Conservation (phyloP, 768 basidiomycete genomes). For the Cystofilobasidium capitatum region DNA sequence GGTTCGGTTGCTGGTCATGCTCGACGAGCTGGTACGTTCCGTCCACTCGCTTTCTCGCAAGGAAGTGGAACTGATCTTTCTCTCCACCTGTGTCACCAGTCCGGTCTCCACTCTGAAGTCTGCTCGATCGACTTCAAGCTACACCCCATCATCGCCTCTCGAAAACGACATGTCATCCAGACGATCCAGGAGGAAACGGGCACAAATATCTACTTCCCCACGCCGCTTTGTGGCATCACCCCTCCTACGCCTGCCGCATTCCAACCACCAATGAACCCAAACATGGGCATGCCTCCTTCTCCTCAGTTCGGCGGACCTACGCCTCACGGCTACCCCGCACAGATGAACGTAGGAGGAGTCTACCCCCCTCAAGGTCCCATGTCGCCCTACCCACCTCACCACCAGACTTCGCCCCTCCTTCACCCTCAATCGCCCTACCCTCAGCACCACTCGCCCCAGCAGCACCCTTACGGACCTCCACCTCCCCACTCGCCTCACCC, state of each 20-base stretch:
- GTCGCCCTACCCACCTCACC: background rate
- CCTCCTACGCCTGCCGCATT: slow-evolving; percentile 26
- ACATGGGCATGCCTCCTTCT: background rate
- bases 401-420: background rate
- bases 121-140: slow-evolving; percentile 93
- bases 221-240: slow-evolving; percentile 74
- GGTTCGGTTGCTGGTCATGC: slow-evolving; percentile 79
- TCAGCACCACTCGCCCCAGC: slow-evolving; percentile 6
- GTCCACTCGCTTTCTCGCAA: background rate
- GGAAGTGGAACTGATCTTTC: background rate
- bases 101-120: slow-evolving; percentile 77
- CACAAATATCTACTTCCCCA: slow-evolving; percentile 91
- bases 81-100: slow-evolving; percentile 44
- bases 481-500: slow-evolving; percentile 6
- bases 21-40: slow-evolving; percentile 78
- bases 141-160: slow-evolving; percentile 79
- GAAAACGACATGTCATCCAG: slow-evolving; percentile 77
- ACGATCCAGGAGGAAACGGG: slow-evolving; percentile 93
- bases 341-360: too few species aligned
- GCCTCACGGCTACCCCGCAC: background rate
- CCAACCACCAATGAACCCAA: background rate
- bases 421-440: background rate
- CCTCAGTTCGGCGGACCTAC: background rate
- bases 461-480: background rate
- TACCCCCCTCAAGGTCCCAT: background rate